Evolutionary conservation across 495 filamentous ascomycete species (phyloP).

Genomic region (Podospora comata): DNA sequence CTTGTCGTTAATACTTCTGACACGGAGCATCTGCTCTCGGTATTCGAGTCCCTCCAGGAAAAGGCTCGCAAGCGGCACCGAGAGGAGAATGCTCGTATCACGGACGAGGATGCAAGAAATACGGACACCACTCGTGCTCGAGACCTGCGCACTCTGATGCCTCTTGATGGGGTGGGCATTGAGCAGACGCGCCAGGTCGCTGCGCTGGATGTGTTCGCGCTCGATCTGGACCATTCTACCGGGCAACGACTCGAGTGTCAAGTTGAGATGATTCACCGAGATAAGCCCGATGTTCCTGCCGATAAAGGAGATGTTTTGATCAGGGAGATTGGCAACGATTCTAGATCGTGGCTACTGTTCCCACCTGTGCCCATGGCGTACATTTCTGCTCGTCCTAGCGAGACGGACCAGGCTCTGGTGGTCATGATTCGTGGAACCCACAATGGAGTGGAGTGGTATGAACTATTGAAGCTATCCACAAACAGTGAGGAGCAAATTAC

Average conservation of each 20-base stretch:
- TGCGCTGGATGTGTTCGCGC: slow-evolving; percentile 83
- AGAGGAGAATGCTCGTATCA: slow-evolving; percentile 81
- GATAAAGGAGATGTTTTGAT: slow-evolving; percentile 80
- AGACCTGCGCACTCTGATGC: slow-evolving; percentile 71
- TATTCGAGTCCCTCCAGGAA: slow-evolving; percentile 68
- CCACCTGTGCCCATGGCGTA: slow-evolving; percentile 67
- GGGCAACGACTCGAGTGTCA: slow-evolving; percentile 85
- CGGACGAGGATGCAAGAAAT: slow-evolving; percentile 83
- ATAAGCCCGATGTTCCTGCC: slow-evolving; percentile 55
- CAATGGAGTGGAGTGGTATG: slow-evolving; percentile 68
- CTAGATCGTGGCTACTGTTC: slow-evolving; percentile 82
- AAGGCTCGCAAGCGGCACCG: slow-evolving; percentile 74
- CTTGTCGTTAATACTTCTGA: slow-evolving; percentile 32
- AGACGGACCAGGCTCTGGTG: slow-evolving; percentile 65
- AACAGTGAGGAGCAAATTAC: slow-evolving; percentile 68
- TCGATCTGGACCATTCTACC: slow-evolving; percentile 82
- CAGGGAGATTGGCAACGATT: slow-evolving; percentile 73
- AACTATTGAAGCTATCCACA: slow-evolving; percentile 68
- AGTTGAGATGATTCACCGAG: slow-evolving; percentile 82
- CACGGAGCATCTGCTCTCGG: slow-evolving; percentile 29
- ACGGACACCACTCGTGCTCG: slow-evolving; percentile 76
- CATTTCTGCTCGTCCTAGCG: slow-evolving; percentile 78
- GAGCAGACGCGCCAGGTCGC: slow-evolving; percentile 71
- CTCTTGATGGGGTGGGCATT: slow-evolving; percentile 65
- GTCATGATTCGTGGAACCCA: slow-evolving; percentile 76